Evolutionary conservation across 2,329 filamentous ascomycete species (phyloP).

Genomic region (Tetracladium maxilliforme): DNA sequence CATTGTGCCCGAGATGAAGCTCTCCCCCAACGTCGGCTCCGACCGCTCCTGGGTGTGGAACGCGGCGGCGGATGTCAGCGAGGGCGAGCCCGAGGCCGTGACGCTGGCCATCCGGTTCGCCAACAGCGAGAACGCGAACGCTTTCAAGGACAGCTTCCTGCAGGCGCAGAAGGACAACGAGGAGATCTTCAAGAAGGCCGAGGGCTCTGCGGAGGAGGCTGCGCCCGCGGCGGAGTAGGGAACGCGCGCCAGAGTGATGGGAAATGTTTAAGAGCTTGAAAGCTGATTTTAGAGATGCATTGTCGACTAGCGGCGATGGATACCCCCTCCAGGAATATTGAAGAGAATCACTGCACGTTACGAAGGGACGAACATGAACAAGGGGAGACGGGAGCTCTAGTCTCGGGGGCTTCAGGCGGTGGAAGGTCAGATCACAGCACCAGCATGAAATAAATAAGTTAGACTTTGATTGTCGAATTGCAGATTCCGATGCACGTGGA

Average conservation of each 20-base stretch:
- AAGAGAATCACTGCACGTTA: no score
- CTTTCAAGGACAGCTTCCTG: slow-evolving; percentile 95
- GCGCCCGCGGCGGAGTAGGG: slow-evolving; percentile 14
- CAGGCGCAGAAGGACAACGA: slow-evolving; percentile 96
- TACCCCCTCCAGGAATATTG: no score
- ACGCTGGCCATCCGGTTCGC: slow-evolving; percentile 95
- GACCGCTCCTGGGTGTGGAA: slow-evolving; percentile 99
- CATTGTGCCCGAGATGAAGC: slow-evolving; percentile 96
- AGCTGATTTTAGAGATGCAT: slow-evolving; percentile 4
- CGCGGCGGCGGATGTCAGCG: slow-evolving; percentile 90
- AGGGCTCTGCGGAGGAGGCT: slow-evolving; percentile 11
- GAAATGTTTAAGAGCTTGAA: neutral
- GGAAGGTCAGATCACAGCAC: no score
- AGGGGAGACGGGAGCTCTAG: no score
- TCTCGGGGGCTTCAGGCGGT: no score
- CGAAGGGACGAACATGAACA: no score
- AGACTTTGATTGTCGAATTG: no score
- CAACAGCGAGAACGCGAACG: slow-evolving; percentile 95
- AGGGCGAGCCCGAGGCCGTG: slow-evolving; percentile 91
- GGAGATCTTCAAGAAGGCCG: slow-evolving; percentile 54
- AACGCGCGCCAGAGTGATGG: no score
- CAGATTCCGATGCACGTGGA: no score
- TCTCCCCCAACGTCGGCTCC: slow-evolving; percentile 92
- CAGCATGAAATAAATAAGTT: no score
- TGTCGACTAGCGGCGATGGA: no score